Evolutionary conservation across 2,329 filamentous ascomycete species (phyloP), one percentile per base, ranked within the genome.

Genomic region (Alternaria metachromatica): DNA sequence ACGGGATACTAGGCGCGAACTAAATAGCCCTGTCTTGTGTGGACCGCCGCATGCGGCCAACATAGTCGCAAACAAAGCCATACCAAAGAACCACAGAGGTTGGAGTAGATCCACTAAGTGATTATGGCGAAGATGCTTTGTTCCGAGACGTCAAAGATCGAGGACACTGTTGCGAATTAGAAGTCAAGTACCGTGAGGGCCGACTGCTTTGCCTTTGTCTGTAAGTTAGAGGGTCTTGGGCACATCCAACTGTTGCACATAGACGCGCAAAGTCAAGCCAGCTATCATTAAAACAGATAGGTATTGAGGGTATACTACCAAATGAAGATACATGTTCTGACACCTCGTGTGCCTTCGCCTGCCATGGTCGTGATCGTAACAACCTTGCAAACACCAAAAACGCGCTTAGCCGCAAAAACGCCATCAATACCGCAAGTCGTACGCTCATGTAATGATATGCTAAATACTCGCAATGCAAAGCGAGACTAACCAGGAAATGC

Each of bases 401-500:
- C 53, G n/a, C 58, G 13, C 43, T n/a, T 26, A 48, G 50, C 25
- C 13, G 9, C 59, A 28, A 44, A 48, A 63, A 61, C 60, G 56
- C 62, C 55, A 54, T 26, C 13, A 61, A 44, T 18, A 49, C 46
- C 28, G 37, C 53, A 58, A 62, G 53, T 28, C 56, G 58, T 54
- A 48, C 28, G 26, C 45, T 58, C 49, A 45, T 49, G 30, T 63
- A 69, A 37, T 57, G 60, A 60, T 62, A 63, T 49, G 26, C 44
- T 45, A 54, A 55, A 49, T 55, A 23, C 26, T 20, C 53, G 28
- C 50, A 57, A 56, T 15, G 55, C 11, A 58, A 60, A 56, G 23
- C 26, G 51, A 25, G 37, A 43, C 46, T 72, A 78, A 20, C 73
- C 74, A 8, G 64, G 48, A 64, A 78, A 80, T 26, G 78, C 79